These are phyloP conservation scores for Phaffia australis DNA, from an alignment of 768 basidiomycete species.

Conservation along the genomic window DNA sequence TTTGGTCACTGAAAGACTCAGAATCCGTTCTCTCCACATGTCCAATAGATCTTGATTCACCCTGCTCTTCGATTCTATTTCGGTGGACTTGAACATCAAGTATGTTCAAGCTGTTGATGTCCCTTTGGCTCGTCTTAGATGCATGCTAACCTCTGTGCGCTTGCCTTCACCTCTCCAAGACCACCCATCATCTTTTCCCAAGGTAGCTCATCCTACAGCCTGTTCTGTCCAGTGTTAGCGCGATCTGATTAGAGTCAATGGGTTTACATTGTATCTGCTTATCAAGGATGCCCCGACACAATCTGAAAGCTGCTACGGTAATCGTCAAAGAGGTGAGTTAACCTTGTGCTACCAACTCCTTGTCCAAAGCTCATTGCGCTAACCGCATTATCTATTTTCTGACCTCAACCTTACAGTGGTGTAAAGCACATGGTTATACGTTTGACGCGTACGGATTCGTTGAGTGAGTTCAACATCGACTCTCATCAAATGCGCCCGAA, in stretches of 20 bases:
- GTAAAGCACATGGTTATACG: slow-evolving; percentile 1
- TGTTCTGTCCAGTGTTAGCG: too few relatives aligned
- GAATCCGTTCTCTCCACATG: not conserved
- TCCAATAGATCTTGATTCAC: slow-evolving; percentile 11
- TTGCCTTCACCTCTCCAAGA: slow-evolving; percentile 4
- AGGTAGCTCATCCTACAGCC: too few relatives aligned
- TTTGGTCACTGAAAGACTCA: too few relatives aligned
- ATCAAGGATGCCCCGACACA: slow-evolving; percentile 15
- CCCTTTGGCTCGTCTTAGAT: not conserved
- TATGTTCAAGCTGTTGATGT: not conserved
- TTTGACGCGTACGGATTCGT: slow-evolving; percentile 14
- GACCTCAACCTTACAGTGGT: too few relatives aligned
- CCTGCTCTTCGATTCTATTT: slow-evolving; percentile 11
- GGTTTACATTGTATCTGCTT: too few relatives aligned
- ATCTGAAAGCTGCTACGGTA: slow-evolving; percentile 10
- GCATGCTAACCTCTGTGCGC: not conserved
- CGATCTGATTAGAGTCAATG: too few relatives aligned
- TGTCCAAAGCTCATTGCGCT: too few relatives aligned
- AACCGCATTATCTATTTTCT: too few relatives aligned
- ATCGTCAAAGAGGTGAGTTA: slow-evolving; percentile 14
- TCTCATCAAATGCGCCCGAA: not conserved
- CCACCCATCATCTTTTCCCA: too few relatives aligned
- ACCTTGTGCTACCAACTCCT: too few relatives aligned
- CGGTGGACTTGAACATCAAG: slow-evolving; percentile 18
- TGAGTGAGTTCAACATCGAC: slow-evolving; percentile 8